A percentile compares a stretch with the other conserved stretches of the same genome.
phyloP scores from a whole-genome alignment of 1,139 yeast genomes.

The Wickerhamiella pararugosa region DNA sequence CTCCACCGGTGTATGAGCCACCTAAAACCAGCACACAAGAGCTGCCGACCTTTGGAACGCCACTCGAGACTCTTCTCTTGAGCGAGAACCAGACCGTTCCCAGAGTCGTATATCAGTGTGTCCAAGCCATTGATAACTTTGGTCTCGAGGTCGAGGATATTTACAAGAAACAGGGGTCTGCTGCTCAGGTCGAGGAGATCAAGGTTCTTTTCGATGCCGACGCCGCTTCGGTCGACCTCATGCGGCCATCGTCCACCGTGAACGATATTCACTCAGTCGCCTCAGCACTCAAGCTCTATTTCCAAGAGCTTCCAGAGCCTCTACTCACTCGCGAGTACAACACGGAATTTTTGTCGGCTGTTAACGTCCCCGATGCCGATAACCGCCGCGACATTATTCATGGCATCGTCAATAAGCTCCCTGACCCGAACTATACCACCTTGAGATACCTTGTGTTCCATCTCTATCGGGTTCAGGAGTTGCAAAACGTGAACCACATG shows the following conservation, averaged over 20 bases:
- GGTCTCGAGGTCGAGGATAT: slow-evolving; percentile 83
- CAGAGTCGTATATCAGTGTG: slow-evolving; percentile 76
- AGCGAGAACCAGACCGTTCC: slow-evolving; percentile 89
- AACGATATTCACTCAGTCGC: slow-evolving; percentile 45
- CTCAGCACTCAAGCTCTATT: slow-evolving; percentile 56
- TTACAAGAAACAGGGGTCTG: slow-evolving; percentile 74
- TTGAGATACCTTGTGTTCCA: slow-evolving; percentile 74
- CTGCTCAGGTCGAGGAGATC: slow-evolving; percentile 54
- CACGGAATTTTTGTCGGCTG: slow-evolving; percentile 68
- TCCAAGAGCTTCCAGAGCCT: slow-evolving; percentile 72
- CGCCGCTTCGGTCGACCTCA: slow-evolving; percentile 48
- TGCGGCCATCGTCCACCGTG: slow-evolving; percentile 35
- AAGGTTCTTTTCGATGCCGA: slow-evolving; percentile 62
- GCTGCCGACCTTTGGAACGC: slow-evolving; percentile 55
- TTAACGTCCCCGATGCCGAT: slow-evolving; percentile 45
- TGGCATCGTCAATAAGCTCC: slow-evolving; percentile 72
- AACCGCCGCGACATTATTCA: slow-evolving; percentile 63
- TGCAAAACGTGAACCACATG: slow-evolving; percentile 63
- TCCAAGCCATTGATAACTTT: slow-evolving; percentile 66
- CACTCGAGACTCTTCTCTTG: slow-evolving; percentile 59
- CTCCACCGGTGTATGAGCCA: slow-evolving; percentile 10
- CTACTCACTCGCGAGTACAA: slow-evolving; percentile 52
- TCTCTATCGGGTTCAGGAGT: slow-evolving; percentile 54
- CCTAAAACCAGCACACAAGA: slow-evolving; percentile 11
- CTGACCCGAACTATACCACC: slow-evolving; percentile 92